Conservation (phyloP, 2,329 filamentous ascomycete species). For the Fusarium sp. region DNA sequence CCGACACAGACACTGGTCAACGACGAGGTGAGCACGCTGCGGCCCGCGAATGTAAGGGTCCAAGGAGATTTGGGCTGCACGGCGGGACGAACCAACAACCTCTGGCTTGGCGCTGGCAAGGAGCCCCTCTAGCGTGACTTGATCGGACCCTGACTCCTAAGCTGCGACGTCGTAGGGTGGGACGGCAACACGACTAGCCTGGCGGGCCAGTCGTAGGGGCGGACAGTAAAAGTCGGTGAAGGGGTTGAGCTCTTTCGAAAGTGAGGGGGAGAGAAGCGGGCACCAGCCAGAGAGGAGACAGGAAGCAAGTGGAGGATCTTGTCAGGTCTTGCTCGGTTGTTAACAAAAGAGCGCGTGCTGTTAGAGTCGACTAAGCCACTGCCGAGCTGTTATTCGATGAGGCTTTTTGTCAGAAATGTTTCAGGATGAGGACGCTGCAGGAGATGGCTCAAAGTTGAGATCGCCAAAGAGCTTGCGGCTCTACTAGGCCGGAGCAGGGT, state of each 20-base stretch:
- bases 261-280: constrained; percentile 38
- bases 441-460: not conserved
- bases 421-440: constrained; percentile 16
- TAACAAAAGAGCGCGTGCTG: constrained; percentile 16
- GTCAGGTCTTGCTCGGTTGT: constrained; percentile 19
- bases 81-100: constrained; percentile 34
- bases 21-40: not conserved
- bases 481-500: not conserved
- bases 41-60: constrained; percentile 11
- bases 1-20: not conserved
- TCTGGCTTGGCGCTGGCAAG: constrained; percentile 24
- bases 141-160: constrained; percentile 45
- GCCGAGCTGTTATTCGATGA: constrained; percentile 11
- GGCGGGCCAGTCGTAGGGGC: constrained; percentile 41
- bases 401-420: constrained; percentile 26
- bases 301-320: constrained; percentile 33
- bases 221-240: constrained; percentile 49
- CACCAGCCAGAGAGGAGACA: constrained; percentile 35
- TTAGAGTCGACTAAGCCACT: constrained; percentile 12
- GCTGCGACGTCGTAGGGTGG: constrained; percentile 36
- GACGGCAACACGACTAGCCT: constrained; percentile 38
- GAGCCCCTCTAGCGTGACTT: constrained; percentile 25
- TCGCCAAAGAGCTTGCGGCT: constrained; percentile 3
- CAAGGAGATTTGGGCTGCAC: constrained; percentile 7
- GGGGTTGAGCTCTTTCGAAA: constrained; percentile 31